phyloP scores from a whole-genome alignment of 2,329 filamentous ascomycete genomes.

The Cryoendolithus antarcticus region DNA sequence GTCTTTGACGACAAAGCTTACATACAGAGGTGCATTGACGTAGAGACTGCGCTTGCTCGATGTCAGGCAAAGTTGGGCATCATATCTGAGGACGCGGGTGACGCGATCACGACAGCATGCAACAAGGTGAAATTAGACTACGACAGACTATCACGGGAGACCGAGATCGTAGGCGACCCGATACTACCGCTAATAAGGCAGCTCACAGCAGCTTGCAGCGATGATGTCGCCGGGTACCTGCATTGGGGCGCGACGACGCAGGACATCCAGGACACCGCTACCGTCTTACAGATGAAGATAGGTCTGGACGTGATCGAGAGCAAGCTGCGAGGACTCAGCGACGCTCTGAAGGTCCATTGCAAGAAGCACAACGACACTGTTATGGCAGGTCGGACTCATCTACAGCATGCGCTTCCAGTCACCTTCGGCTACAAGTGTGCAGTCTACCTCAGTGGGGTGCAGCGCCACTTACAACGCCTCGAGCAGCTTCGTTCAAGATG shows the following conservation, averaged over 20 bases:
- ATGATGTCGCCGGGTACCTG: constrained; percentile 15
- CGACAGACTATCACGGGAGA: constrained; percentile 8
- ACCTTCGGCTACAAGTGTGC: constrained; percentile 24
- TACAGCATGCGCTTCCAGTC: constrained; percentile 22
- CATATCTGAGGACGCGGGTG: constrained; percentile 15
- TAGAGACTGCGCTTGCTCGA: constrained; percentile 2
- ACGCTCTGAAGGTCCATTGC: too few relatives aligned
- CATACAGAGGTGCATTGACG: constrained; percentile 1
- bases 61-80: background rate
- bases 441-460: constrained; percentile 18
- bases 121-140: background rate
- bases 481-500: constrained; percentile 14
- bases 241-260: constrained; percentile 23
- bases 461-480: constrained; percentile 17
- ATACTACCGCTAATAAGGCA: constrained; percentile 20
- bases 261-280: constrained; percentile 20
- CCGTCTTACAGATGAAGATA: constrained; percentile 17
- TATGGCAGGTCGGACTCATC: constrained; percentile 19
- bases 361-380: constrained; percentile 1
- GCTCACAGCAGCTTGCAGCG: constrained; percentile 13
- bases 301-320: constrained; percentile 11
- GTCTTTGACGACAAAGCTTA: constrained; percentile 3
- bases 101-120: constrained; percentile 9
- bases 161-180: constrained; percentile 21
- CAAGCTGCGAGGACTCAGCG: constrained; percentile 5